Percentiles rank a stretch among this genome's conserved stretches.
Conservation (phyloP, 2,329 filamentous ascomycete genomes). For the Trichoderma atroviride region DNA sequence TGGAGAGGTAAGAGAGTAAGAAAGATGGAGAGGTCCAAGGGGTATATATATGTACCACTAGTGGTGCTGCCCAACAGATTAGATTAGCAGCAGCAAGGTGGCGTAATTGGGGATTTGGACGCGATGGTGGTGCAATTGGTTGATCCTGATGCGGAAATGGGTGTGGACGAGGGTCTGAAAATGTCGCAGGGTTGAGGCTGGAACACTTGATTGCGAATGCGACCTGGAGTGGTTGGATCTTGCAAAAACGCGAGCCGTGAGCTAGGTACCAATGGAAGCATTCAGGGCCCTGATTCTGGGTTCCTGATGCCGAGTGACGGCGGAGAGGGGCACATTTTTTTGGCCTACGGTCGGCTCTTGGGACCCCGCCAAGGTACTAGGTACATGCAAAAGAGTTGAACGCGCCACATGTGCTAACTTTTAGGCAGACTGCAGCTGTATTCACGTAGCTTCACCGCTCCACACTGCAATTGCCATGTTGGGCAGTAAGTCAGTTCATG, state of each 20-base stretch:
- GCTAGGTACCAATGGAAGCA: not conserved
- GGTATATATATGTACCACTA: conserved; percentile 16
- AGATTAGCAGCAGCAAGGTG: not conserved
- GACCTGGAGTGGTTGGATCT: not conserved
- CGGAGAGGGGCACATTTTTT: conserved; percentile 19
- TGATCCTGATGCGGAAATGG: not conserved
- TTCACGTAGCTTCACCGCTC: not conserved
- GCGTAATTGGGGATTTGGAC: not conserved
- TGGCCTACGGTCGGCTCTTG: conserved; percentile 2
- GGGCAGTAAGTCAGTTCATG: not conserved
- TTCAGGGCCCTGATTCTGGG: not conserved
- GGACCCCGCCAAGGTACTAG: conserved; percentile 1
- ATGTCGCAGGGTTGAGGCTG: conserved; percentile 5
- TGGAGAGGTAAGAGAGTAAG: not conserved
- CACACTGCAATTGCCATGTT: conserved; percentile 1
- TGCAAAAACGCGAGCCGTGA: not conserved
- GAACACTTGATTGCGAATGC: conserved; percentile 1
- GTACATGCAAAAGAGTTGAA: not conserved
- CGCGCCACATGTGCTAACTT: too few species aligned
- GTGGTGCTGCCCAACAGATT: conserved; percentile 15
- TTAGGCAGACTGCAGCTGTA: not conserved
- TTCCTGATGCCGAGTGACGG: conserved; percentile 20
- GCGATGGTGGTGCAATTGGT: not conserved
- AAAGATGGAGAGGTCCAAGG: conserved; percentile 7
- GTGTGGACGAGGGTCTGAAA: conserved; percentile 5